Evolutionary conservation across 2,329 filamentous ascomycete species (phyloP).

Genomic region (Penicillium sp.): DNA sequence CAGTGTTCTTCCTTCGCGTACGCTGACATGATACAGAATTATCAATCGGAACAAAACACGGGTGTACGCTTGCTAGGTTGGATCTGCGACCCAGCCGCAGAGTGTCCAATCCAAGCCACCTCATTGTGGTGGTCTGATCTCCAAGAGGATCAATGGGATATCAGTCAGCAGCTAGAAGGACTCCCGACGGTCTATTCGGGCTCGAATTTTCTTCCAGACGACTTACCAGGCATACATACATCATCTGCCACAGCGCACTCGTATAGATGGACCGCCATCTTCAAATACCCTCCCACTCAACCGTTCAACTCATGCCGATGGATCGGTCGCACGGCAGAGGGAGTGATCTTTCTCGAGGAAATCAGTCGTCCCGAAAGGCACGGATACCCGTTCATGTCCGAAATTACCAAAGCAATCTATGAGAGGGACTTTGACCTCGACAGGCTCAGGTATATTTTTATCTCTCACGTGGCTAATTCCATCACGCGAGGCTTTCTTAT

Average conservation of each 20-base stretch:
- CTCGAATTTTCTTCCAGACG: background rate
- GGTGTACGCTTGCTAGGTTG: background rate
- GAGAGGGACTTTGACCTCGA: background rate
- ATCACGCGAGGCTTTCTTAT: background rate
- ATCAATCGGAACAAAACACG: background rate
- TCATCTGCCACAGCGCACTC: background rate
- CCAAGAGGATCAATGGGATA: background rate
- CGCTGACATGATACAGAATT: background rate
- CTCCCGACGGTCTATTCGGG: background rate
- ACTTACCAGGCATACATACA: background rate
- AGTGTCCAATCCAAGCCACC: background rate
- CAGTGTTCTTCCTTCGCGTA: background rate
- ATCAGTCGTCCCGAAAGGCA: background rate
- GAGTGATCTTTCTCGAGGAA: conserved; percentile 5
- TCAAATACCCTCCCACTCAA: background rate
- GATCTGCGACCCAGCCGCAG: background rate
- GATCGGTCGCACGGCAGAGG: conserved; percentile 1
- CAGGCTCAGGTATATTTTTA: conserved; percentile 1
- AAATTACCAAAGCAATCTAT: conserved; percentile 5
- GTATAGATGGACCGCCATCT: background rate
- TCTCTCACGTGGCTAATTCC: background rate
- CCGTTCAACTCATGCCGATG: background rate
- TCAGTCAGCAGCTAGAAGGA: background rate
- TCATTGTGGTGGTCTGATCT: background rate
- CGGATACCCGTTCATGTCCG: conserved; percentile 1